Percentiles rank a stretch among this genome's conserved stretches.
These are phyloP conservation scores for Cladosporium sp. DNA, from an alignment of 2,329 filamentous ascomycete species.

Conservation along the genomic window DNA sequence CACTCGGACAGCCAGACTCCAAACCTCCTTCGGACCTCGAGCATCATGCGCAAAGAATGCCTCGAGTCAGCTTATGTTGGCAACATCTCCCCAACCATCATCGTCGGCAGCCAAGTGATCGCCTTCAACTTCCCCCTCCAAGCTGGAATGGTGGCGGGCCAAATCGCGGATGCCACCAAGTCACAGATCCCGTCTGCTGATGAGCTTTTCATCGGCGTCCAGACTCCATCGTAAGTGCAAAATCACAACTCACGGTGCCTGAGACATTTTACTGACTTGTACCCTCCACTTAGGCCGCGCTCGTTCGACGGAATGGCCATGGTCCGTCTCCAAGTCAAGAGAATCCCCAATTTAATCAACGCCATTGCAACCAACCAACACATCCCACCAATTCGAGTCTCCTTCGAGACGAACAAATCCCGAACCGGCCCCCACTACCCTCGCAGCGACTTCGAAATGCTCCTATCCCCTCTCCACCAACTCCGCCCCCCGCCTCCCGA, in stretches of 20 bases:
- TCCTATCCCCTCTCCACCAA: not conserved
- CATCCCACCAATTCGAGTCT: not conserved
- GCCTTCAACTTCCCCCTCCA: not conserved
- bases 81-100: not conserved
- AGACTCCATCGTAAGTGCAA: not conserved
- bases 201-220: constrained; percentile 1
- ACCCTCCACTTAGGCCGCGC: no score
- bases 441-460: not conserved
- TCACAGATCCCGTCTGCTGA: not conserved
- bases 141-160: not conserved
- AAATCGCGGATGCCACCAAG: not conserved
- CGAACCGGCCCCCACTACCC: not conserved
- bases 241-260: no score
- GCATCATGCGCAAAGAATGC: not conserved
- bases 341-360: not conserved
- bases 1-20: not conserved
- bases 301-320: no score
- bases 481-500: not conserved
- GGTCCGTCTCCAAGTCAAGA: not conserved
- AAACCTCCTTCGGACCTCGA: not conserved
- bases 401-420: not conserved
- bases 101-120: not conserved
- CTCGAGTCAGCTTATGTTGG: not conserved
- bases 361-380: not conserved
- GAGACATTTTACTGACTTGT: no score